Base-by-base conservation (phyloP, 139 green algal genomes). In the Mesostigma viride region DNA sequence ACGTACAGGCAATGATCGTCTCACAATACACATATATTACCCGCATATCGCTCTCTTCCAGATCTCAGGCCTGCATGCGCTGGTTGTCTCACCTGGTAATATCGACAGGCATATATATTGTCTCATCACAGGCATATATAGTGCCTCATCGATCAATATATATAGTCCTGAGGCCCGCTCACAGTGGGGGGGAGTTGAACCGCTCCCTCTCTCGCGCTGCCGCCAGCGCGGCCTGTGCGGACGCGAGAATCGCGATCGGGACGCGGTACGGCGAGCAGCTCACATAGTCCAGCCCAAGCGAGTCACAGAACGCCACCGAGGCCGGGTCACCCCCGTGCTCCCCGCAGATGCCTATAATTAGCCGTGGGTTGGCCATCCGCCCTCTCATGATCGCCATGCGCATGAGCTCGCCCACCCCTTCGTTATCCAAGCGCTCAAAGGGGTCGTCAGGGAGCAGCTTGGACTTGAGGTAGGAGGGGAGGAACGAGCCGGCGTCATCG, bases 401-500 rank as follows among this genome's bases (percentile, higher is more conserved):
- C 32, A 96, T 83, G 53, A 96, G 80, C 80, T 94, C 70, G 5
- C 90, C 90, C 47, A 96, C 90, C 22, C 90, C 90, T 3, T 79
- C 79, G 3, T 76, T 58, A 66, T 96, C 88, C 34, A 96, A n/a
- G n/a, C n/a, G n/a, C 72, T 92, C 76, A 48, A 95, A 95, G 58
- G 89, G 89, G 76, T 95, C 89, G 32, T 78, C 47, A 17, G 77
- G 58, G n/a, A 91, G 64, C 28, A 91, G 79, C 58, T 80, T 78
- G 5, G 75, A 24, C 24, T 78, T 69, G 20, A 91, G 44, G 78
- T 94, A 95, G 56, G 62, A 69, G 28, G 79, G 76, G 66, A 96
- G 80, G 75, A 96, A 96, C 75, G 94, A 91, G 68, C 76, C 65
- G 67, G 79, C 86, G 66, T 96, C 89, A 75, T 96, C 89, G 31